phyloP scores from a whole-genome alignment of 2,329 filamentous ascomycete genomes.

The Stagonosporopsis vannaccii region DNA sequence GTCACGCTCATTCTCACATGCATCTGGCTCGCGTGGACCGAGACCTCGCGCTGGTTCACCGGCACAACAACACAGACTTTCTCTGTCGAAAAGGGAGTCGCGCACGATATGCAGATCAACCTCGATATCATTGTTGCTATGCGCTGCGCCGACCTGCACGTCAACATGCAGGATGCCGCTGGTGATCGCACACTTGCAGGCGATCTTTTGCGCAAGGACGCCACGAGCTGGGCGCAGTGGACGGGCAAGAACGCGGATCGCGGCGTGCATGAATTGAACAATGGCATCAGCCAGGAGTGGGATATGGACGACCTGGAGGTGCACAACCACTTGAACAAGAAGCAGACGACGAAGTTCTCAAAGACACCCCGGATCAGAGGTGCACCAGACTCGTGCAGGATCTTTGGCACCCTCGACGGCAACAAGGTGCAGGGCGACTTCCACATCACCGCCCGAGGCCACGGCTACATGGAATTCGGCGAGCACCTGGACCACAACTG shows the following conservation, averaged over 20 bases:
- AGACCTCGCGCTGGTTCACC: conserved; percentile 82
- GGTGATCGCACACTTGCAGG: conserved; percentile 90
- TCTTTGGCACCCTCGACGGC: conserved; percentile 87
- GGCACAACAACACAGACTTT: conserved; percentile 89
- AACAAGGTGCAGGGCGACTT: conserved; percentile 99
- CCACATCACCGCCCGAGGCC: conserved; percentile 92
- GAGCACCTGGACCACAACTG: conserved; percentile 81
- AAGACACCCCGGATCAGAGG: conserved; percentile 75
- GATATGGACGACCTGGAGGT: conserved; percentile 86
- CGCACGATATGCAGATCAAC: conserved; percentile 90
- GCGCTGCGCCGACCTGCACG: conserved; percentile 84
- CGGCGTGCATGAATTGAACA: conserved; percentile 54
- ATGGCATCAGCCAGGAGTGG: conserved; percentile 61
- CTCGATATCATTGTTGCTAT: conserved; percentile 91
- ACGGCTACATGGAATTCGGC: conserved; percentile 87
- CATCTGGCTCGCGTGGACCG: conserved; percentile 75
- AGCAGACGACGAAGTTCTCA: conserved; percentile 70
- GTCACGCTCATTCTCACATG: conserved; percentile 80
- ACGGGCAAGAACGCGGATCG: conserved; percentile 70
- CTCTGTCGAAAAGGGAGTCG: conserved; percentile 89
- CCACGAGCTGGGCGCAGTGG: conserved; percentile 85
- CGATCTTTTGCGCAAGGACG: conserved; percentile 74
- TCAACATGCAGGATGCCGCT: conserved; percentile 96
- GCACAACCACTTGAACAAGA: conserved; percentile 83
- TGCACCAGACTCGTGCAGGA: conserved; percentile 77